Base-by-base conservation (phyloP, 495 filamentous ascomycete genomes). In the Aspergillus heteromorphus region DNA sequence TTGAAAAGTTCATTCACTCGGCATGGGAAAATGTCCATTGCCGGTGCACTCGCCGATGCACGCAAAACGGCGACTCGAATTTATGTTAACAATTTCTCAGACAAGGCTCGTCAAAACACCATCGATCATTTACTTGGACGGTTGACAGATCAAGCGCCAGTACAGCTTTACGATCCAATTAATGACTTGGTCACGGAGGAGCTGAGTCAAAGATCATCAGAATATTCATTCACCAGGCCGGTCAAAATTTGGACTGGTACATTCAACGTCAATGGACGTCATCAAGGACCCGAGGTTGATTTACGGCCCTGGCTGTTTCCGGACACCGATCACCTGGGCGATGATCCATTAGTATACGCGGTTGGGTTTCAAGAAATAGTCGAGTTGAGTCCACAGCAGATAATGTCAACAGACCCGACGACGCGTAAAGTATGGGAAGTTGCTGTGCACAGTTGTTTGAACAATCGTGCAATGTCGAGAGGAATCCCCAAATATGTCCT, bases 331-430 rank as follows among this genome's bases (percentile, higher is more conserved):
- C 40, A 58, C 17, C 59, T 65, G 5, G 40, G 61, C 25, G 66
- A 71, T 21, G 65, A 69, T 41, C 72, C 74, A 7, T 57, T 53
- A 4, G 87, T 99, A 30, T 82, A 95, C 48, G 91, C 84, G 8
- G 83, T 96, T 25, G 93, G 90, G 0, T 97, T 99, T 60, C 93
- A 99, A 61, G 93, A 99, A 72, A 97, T 99, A 50, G 95, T 99
- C 14, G 86, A 92, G 63, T 77, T 99, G 13, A 96, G 89, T 61
- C 92, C 95, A 16, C 92, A 97, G 67, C 95, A 99, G 64, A 97
- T 99, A 63, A 97, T 99, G 91, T 95, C 93, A 49, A 97, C 91
- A 36, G 92, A 97, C 74, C 93, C 95, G 19, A 81, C 80, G 8
- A 82, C 88, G 52, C 86, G 92, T 48, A 85, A 91, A 62, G 72